Percentiles rank a stretch among this genome's conserved stretches.
Conservation (phyloP, 306 rosid species). For the Echinosophora koreensis region DNA sequence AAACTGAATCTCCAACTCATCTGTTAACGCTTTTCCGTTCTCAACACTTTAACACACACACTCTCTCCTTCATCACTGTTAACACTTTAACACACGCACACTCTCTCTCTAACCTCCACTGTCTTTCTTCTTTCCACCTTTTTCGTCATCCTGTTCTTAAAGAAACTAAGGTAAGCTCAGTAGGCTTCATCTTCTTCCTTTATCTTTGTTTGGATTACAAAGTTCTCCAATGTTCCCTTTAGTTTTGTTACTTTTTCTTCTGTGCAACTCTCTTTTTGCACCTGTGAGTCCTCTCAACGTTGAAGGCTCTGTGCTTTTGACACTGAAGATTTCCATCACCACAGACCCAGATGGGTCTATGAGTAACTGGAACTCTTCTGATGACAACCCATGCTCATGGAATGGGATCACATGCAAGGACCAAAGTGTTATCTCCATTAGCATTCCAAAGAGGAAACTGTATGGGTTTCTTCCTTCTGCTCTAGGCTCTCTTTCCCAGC, state of each 20-base stretch:
- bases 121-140: constrained; percentile 21
- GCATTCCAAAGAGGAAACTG: constrained; percentile 74
- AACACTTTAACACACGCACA: constrained; percentile 14
- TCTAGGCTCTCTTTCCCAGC: constrained; percentile 63
- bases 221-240: constrained; percentile 42
- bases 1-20: too few relatives aligned
- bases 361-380: constrained; percentile 80
- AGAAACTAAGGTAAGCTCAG: constrained; percentile 43
- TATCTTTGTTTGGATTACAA: neutral
- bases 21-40: too few relatives aligned
- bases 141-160: constrained; percentile 39
- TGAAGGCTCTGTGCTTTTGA: constrained; percentile 67
- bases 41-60: too few relatives aligned
- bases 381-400: constrained; percentile 75
- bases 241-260: constrained; percentile 47
- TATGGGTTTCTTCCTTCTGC: constrained; percentile 68
- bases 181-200: constrained; percentile 37
- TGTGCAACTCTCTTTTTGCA: constrained; percentile 46
- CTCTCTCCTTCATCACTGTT: too few relatives aligned
- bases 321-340: constrained; percentile 63
- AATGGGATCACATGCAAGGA: constrained; percentile 76
- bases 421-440: constrained; percentile 65
- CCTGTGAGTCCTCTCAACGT: constrained; percentile 54
- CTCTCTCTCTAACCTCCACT: constrained; percentile 18
- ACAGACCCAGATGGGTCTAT: constrained; percentile 68